Conservation (phyloP, 1,139 yeast species). For the Hansenula lynferdii region DNA sequence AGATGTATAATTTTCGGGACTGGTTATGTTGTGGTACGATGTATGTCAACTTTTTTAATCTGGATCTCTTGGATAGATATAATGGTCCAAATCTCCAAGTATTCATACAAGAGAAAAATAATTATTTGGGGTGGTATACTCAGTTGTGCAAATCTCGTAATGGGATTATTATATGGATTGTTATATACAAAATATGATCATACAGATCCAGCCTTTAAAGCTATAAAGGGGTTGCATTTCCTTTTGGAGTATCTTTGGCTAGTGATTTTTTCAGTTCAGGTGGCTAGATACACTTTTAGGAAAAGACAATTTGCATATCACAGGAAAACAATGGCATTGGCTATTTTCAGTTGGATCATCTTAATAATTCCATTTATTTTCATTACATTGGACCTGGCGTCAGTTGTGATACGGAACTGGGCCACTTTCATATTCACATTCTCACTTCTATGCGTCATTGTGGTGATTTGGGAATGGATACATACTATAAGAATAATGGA, state of each 20-base stretch:
- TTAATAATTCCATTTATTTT: constrained; percentile 29
- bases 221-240: constrained; percentile 12
- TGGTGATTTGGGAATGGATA: constrained; percentile 51
- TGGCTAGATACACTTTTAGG: constrained; percentile 11
- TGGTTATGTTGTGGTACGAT: constrained; percentile 29
- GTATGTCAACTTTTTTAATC: constrained; percentile 33
- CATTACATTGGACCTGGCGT: constrained; percentile 28
- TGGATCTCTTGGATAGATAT: constrained; percentile 38
- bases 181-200: not conserved
- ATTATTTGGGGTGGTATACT: constrained; percentile 8
- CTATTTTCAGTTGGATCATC: constrained; percentile 34
- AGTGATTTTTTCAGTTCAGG: constrained; percentile 11
- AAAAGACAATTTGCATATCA: constrained; percentile 32
- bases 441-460: constrained; percentile 35
- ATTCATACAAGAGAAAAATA: constrained; percentile 19
- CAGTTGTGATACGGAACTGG: constrained; percentile 39
- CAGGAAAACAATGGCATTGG: constrained; percentile 36
- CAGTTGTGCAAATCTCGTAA: constrained; percentile 7
- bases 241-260: constrained; percentile 16
- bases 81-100: constrained; percentile 17
- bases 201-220: not conserved
- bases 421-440: constrained; percentile 33
- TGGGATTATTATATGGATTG: constrained; percentile 8
- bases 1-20: constrained; percentile 27
- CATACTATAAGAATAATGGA: constrained; percentile 39